phyloP scores from a whole-genome alignment of 2,329 filamentous ascomycete genomes.

The Fusarium pseudoanthophilum region DNA sequence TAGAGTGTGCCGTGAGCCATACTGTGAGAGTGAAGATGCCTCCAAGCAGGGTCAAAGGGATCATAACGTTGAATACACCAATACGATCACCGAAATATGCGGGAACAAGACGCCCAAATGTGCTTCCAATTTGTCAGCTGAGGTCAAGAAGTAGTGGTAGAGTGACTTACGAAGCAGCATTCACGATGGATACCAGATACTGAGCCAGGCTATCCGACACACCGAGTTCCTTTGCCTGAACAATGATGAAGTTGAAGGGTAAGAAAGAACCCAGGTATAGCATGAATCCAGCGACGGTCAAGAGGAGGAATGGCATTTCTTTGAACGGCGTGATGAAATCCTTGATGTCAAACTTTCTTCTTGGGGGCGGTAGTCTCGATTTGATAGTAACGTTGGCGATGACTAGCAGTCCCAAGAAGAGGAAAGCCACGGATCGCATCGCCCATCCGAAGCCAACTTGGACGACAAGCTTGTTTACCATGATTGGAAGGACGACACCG shows the following conservation, averaged over 20 bases:
- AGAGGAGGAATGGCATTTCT: slow-evolving; percentile 5
- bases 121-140: background rate
- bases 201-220: slow-evolving; percentile 46
- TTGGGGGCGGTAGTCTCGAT: slow-evolving; percentile 33
- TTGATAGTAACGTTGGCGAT: slow-evolving; percentile 49
- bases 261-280: slow-evolving; percentile 50
- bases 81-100: slow-evolving; percentile 50
- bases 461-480: slow-evolving; percentile 51
- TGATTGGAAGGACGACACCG: slow-evolving; percentile 55
- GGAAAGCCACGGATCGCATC: slow-evolving; percentile 53
- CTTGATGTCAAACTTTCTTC: background rate
- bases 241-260: slow-evolving; percentile 52
- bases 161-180: slow-evolving; percentile 44
- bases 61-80: slow-evolving; percentile 55
- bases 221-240: slow-evolving; percentile 46
- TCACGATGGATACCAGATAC: slow-evolving; percentile 53
- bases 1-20: slow-evolving; percentile 48
- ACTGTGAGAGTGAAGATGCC: slow-evolving; percentile 45
- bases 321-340: slow-evolving; percentile 11
- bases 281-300: slow-evolving; percentile 46
- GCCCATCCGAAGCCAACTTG: slow-evolving; percentile 53
- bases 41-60: slow-evolving; percentile 55
- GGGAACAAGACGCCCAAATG: slow-evolving; percentile 51
- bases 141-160: too few species aligned
- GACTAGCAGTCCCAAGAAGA: slow-evolving; percentile 49